Conservation (phyloP, 73 alveolate species). For the Paramecium caudatum region DNA sequence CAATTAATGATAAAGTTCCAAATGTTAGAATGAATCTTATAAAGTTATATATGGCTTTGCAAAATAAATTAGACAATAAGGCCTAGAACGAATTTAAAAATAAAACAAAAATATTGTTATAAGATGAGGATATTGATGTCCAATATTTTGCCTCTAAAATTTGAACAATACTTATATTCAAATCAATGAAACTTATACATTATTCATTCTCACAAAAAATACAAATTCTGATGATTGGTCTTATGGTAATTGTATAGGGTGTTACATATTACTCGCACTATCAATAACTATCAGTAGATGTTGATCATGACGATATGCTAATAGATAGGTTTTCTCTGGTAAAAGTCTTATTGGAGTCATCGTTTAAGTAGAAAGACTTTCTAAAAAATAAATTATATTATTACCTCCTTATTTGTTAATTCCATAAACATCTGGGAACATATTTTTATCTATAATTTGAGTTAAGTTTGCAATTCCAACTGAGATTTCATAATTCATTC, state of each 20-base stretch:
- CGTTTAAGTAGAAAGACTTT: not conserved
- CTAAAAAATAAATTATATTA: not conserved
- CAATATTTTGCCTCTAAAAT: conserved; percentile 33
- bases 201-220: not conserved
- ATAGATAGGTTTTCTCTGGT: not conserved
- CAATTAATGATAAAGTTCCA: conserved; percentile 72
- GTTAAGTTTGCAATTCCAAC: conserved; percentile 2
- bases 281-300: not conserved
- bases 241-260: not conserved
- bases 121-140: conserved; percentile 62
- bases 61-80: conserved; percentile 63
- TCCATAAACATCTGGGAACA: not conserved
- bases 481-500: not conserved
- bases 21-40: conserved; percentile 70
- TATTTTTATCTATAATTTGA: not conserved
- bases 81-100: conserved; percentile 3
- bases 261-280: not conserved
- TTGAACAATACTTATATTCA: conserved; percentile 23
- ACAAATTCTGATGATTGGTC: not conserved
- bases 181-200: not conserved
- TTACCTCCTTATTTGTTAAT: not conserved
- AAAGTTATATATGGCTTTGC: conserved; percentile 40
- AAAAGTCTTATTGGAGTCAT: not conserved
- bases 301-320: not conserved
- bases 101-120: not conserved